phyloP scores from a whole-genome alignment of 129 eudicot genomes.

The Mikania micrantha region DNA sequence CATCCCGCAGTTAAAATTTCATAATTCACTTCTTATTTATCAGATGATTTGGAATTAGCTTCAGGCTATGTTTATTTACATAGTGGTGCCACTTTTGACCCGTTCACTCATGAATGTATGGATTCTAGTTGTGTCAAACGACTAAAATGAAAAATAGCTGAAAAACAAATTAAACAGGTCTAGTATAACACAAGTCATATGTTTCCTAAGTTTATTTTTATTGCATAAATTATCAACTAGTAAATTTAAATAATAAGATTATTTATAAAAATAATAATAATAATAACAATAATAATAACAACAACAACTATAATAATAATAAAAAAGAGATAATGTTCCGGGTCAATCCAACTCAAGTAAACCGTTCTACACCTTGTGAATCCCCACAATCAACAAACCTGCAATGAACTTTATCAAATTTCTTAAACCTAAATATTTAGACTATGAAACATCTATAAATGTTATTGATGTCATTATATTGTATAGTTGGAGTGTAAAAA shows the following conservation, averaged over 20 bases:
- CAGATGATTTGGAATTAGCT: conserved; percentile 53
- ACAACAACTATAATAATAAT: no score
- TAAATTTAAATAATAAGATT: no score
- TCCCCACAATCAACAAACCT: conserved; percentile 94
- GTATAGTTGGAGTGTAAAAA: no score
- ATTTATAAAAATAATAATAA: no score
- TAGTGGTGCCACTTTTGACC: not conserved
- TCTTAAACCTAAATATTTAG: not conserved
- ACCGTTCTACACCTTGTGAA: conserved; percentile 83
- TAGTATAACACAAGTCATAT: no score
- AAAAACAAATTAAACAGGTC: no score
- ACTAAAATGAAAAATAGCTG: not conserved
- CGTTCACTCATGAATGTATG: not conserved
- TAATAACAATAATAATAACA: no score
- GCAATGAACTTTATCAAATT: conserved; percentile 8
- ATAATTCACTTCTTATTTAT: conserved; percentile 87
- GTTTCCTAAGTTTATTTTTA: not conserved
- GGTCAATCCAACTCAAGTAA: conserved; percentile 37
- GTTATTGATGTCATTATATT: no score
- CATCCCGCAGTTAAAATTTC: conserved; percentile 84
- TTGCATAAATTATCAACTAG: no score
- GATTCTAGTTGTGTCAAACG: not conserved
- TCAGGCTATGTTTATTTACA: not conserved
- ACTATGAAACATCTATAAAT: no score
- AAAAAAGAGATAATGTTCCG: no score